Conservation (phyloP, 139 green algal species). For the Chlamydomonas sp. region DNA sequence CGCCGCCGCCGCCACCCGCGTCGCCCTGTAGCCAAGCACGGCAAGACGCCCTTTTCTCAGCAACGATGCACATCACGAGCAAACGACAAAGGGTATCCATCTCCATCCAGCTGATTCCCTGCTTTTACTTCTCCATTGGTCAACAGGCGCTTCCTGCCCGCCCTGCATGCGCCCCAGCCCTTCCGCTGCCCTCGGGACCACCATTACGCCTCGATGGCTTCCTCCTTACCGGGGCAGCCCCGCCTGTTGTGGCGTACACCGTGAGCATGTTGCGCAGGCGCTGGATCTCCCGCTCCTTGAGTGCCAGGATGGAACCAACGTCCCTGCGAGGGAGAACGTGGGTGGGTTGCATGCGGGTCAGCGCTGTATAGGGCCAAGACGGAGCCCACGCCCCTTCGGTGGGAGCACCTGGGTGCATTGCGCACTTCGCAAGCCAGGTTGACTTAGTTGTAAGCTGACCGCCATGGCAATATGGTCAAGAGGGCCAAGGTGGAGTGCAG, state of each 20-base stretch:
- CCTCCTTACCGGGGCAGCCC: background rate
- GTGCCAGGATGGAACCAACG: conserved; percentile 4
- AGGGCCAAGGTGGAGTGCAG: no score
- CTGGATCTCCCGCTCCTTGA: conserved; percentile 63
- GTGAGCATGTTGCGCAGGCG: conserved; percentile 55
- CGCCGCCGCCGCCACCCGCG: background rate
- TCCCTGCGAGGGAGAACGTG: no score
- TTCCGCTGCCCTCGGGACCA: no score
- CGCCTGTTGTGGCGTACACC: conserved; percentile 25
- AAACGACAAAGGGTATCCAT: no score
- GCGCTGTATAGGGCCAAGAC: conserved; percentile 39
- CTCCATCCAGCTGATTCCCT: no score
- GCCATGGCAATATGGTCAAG: no score
- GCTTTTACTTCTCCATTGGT: no score
- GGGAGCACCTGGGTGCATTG: background rate
- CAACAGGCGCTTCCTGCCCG: no score
- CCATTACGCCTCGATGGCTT: no score
- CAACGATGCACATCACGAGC: background rate
- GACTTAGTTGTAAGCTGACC: no score
- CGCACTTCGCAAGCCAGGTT: background rate
- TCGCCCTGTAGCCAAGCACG: background rate
- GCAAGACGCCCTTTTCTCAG: background rate
- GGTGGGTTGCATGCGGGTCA: no score
- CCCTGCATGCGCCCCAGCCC: no score
- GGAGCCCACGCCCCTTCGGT: conserved; percentile 40